phyloP scores from a whole-genome alignment of 139 green algal genomes.

The Astrephomene gubernaculifera region DNA sequence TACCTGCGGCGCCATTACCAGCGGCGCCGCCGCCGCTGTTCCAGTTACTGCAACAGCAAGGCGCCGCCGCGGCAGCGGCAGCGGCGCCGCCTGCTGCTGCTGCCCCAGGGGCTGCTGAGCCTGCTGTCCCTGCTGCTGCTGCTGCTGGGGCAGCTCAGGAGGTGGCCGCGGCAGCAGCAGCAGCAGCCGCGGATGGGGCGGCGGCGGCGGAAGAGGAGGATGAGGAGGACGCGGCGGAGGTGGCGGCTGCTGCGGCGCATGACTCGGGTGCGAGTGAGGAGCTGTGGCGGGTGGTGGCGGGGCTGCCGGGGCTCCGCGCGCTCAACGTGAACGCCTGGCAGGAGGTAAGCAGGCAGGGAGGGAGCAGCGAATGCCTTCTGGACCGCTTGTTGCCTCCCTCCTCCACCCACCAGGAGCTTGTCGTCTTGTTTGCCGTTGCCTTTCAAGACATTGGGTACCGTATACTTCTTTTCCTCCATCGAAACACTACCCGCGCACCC shows the following conservation, averaged over 20 bases:
- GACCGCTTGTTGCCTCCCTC: too few species aligned
- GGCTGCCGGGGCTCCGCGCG: not conserved
- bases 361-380: too few species aligned
- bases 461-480: not conserved
- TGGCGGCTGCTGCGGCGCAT: not conserved
- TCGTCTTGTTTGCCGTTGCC: too few species aligned
- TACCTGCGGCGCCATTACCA: too few species aligned
- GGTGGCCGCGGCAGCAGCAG: not conserved
- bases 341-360: slow-evolving; percentile 11
- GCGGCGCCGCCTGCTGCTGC: not conserved
- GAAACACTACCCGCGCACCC: not conserved
- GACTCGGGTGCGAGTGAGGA: not conserved
- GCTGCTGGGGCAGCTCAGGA: not conserved
- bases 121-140: not conserved
- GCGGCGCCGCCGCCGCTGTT: not conserved
- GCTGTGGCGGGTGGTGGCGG: slow-evolving; percentile 22
- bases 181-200: not conserved
- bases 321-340: slow-evolving; percentile 43
- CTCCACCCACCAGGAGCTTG: too few species aligned
- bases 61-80: too few species aligned
- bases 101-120: not conserved
- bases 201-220: not conserved
- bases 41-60: too few species aligned
- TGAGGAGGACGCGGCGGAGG: not conserved
- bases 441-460: too few species aligned